Evolutionary conservation across 257 asterid genomes (phyloP), one percentile per base, ranked within the genome.

Genomic region (Plectranthus barbatus): DNA sequence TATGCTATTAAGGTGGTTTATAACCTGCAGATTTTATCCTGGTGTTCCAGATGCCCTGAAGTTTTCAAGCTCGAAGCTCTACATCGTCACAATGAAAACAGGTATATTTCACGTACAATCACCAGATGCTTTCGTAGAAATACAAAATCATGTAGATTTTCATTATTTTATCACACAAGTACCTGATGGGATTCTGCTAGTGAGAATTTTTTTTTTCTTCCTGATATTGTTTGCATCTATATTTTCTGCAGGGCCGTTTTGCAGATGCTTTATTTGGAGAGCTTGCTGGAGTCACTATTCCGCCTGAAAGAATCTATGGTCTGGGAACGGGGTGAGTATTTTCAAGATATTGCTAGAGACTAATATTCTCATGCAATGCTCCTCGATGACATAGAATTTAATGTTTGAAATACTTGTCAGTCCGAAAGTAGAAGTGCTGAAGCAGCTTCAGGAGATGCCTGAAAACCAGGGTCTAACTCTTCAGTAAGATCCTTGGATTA

Each of bases 41-140:
- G 97, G 96, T 37, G 95, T 92, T 56, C 71, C 97, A 4, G 98
- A 92, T 73, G 98, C 98, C 42, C 77, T 92, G 70, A 89, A 89
- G 74, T 92, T 92, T 57, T 86, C 99, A 29, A 92, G 91, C 82
- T 86, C 99, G 51, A 80, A 83, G 91, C 69, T 92, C 64, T 89
- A 89, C 52, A 85, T 89, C 52, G 97, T 92, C 79, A 92, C 99
- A 0, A 92, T 95, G n/a, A 8, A 92, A 92, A 69, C 97, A 89
- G 93, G 98, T 86, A 18, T 2, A 24, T 60, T 45, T 45, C 9
- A 51, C 59, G 33, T 50, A 26, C 1, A 6, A 13, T 10, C 20
- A 8, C 29, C 60, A 61, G 13, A 49, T 44, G 52, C 48, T 15
- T 31, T 31, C 31, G n/a, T n/a, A 7, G 60, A 18, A 34, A 29